Percentiles rank a stretch among this genome's conserved stretches.
phyloP scores from a whole-genome alignment of 2,329 filamentous ascomycete genomes.

The Paecilomyces niveus region DNA sequence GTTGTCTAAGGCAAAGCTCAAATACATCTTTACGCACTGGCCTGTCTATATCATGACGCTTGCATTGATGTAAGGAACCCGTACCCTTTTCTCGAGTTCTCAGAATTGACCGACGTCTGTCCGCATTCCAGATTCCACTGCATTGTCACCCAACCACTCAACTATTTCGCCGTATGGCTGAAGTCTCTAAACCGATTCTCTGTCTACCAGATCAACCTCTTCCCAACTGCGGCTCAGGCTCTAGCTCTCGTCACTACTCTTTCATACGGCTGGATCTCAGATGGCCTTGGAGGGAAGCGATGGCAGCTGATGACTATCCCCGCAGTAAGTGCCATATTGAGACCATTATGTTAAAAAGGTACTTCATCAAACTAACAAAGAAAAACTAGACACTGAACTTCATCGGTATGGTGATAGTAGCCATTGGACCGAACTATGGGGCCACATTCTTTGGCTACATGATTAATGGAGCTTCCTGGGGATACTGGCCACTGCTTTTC shows the following conservation, averaged over 20 bases:
- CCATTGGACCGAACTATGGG: constrained; percentile 12
- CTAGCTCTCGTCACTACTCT: constrained; percentile 9
- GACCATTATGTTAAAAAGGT: background rate
- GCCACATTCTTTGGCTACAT: constrained; percentile 13
- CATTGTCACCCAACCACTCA: constrained; percentile 11
- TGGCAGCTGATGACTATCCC: constrained; percentile 11
- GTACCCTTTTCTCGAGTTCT: background rate
- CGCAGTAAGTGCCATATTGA: constrained; percentile 2
- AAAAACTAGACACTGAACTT: constrained; percentile 7
- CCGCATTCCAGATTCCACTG: constrained; percentile 6
- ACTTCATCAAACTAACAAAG: background rate
- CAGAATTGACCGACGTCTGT: background rate
- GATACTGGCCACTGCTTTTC: constrained; percentile 12
- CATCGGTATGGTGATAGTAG: constrained; percentile 13
- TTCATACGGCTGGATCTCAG: constrained; percentile 11
- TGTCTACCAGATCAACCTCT: constrained; percentile 13
- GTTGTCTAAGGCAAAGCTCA: constrained; percentile 10
- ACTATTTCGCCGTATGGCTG: constrained; percentile 14
- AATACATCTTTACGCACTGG: constrained; percentile 10
- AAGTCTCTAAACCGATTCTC: constrained; percentile 12
- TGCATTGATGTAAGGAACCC: constrained; percentile 4
- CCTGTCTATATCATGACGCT: constrained; percentile 11
- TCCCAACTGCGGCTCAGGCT: constrained; percentile 10
- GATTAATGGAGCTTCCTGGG: constrained; percentile 14
- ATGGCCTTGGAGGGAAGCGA: constrained; percentile 10